Evolutionary conservation across 2,329 filamentous ascomycete genomes (phyloP).

Genomic region (Trichoderma afroharzianum): DNA sequence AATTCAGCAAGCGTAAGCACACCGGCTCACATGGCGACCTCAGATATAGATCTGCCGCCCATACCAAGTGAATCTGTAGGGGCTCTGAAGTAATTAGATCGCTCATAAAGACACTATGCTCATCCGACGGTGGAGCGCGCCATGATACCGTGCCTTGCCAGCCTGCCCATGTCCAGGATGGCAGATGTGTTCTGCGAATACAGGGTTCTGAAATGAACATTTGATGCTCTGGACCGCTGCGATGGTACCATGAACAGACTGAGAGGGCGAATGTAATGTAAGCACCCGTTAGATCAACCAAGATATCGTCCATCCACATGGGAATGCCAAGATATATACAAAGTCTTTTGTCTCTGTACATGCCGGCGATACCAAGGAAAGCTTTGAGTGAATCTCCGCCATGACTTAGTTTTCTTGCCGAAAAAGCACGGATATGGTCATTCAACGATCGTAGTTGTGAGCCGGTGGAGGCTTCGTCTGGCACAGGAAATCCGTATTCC

Average conservation of each 20-base stretch:
- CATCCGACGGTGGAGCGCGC: conserved; percentile 16
- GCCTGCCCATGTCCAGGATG: conserved; percentile 17
- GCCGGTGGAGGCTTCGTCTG: not conserved
- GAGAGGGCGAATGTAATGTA: conserved; percentile 13
- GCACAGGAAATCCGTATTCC: conserved; percentile 6
- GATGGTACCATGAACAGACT: conserved; percentile 16
- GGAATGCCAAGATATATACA: conserved; percentile 15
- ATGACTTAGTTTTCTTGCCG: not conserved
- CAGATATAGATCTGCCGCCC: conserved; percentile 8
- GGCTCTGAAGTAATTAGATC: not conserved
- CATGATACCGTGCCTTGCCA: conserved; percentile 16
- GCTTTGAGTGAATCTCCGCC: conserved; percentile 7
- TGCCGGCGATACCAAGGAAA: conserved; percentile 15
- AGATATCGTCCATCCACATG: conserved; percentile 12
- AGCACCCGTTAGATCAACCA: conserved; percentile 1
- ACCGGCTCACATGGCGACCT: not conserved
- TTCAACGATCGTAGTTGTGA: not conserved
- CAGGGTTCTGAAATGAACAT: conserved; percentile 9
- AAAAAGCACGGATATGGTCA: conserved; percentile 17
- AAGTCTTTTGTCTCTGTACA: conserved; percentile 8
- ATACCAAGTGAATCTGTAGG: conserved; percentile 6
- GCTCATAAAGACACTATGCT: conserved; percentile 8
- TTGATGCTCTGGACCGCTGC: not conserved
- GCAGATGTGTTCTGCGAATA: conserved; percentile 7
- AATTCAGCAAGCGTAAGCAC: not conserved